These are phyloP conservation scores for Planoprotostelium fungivorum DNA, from an alignment of 78 protist genomes.

Conservation along the genomic window DNA sequence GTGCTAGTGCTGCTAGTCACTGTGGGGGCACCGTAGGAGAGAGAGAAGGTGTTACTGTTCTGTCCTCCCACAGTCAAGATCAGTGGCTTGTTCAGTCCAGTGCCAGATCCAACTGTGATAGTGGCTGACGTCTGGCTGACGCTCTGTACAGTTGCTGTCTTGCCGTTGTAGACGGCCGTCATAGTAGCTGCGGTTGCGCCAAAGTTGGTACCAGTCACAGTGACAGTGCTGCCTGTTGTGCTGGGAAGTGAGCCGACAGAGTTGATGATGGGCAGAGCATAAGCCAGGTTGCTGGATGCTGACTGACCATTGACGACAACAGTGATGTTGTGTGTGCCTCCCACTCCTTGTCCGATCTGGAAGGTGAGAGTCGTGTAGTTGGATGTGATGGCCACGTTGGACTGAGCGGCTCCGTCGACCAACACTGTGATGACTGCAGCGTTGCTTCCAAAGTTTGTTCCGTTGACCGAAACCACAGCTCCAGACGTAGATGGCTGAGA, in stretches of 20 bases:
- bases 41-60: background rate
- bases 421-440: background rate
- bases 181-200: background rate
- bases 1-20: background rate
- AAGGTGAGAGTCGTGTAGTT: background rate
- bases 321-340: background rate
- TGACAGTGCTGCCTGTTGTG: background rate
- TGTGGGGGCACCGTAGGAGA: constrained; percentile 6
- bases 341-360: background rate
- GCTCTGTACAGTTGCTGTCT: too few relatives aligned
- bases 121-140: background rate
- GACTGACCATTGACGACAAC: background rate
- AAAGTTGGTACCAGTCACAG: background rate
- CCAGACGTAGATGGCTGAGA: too few relatives aligned
- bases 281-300: background rate
- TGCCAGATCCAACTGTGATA: background rate
- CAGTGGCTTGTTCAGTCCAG: background rate
- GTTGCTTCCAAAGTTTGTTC: constrained; percentile 4
- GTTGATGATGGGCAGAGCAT: background rate
- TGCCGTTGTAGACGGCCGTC: background rate
- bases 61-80: background rate
- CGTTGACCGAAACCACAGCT: too few relatives aligned
- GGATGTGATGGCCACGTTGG: background rate
- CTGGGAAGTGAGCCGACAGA: background rate
- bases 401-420: background rate